Evolutionary conservation across 2,329 filamentous ascomycete genomes (phyloP), one percentile per base, ranked within the genome.

Genomic region (Venturia aucupariae): DNA sequence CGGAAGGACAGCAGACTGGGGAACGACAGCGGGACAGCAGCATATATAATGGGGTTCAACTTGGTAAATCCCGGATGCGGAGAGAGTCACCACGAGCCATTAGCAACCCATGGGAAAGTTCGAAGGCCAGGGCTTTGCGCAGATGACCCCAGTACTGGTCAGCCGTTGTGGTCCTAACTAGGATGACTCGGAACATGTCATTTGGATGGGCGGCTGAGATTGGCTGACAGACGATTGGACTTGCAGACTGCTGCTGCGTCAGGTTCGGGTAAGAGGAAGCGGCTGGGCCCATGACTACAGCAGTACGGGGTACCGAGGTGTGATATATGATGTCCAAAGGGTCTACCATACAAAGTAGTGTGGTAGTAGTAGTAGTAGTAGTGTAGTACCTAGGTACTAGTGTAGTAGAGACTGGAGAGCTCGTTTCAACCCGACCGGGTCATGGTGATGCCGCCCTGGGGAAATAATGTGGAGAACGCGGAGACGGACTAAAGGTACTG

Each of bases 221-320:
- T 57, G 27, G 51, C 19, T 35, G 30, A 35, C 30, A 8, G 19
- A 13, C 51, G 11, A n/a, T 35, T 57, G 51, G 51, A 57, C n/a
- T 19, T 35, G 51, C 51, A 35, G 51, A 57, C 30, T 57, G n/a
- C 27, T 2, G 27, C n/a, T 35, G 51, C 27, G 30, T 57, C 51
- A 35, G 19, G 30, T 35, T 57, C 51, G 51, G 51, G 51, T 57
- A 57, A 57, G 51, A 35, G 51, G 51, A 57, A 35, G 24, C 48
- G 35, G 27, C 51, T 57, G 51, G 30, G 8, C 46, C 51, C 51
- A 57, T 57, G 27, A 32, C 30, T 35, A 30, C 22, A 54, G 15
- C n/a, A n/a, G n/a, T n/a, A n/a, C n/a, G n/a, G n/a, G n/a, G 15
- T 13, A 54, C 24, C 48, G 24, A 54, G 51, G 24, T 32, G 27